Base-by-base conservation (phyloP, 1,284 basidiomycete genomes). In the Mycena sp. region DNA sequence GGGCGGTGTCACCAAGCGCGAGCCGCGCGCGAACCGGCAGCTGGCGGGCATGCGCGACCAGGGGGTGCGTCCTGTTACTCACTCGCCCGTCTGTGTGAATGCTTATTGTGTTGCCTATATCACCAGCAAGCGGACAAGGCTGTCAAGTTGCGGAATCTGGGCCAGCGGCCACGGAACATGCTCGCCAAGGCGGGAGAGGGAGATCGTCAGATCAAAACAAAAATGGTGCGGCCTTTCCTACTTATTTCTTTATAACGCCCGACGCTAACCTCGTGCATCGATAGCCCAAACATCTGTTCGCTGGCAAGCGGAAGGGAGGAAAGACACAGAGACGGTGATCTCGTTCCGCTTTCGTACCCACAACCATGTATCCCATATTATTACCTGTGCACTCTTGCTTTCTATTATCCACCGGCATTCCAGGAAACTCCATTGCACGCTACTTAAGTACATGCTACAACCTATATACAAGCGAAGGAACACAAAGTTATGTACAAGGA, bases 131-230 rank as follows among this genome's bases (percentile, higher is more conserved):
- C 84, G 32, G 82, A 87, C 66, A 92, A 90, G 76, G 93, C 95
- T 19, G 81, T 87, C 76, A 88, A 89, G 74, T 82, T 98, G 56
- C 91, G 93, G 65, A 91, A 93, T 71, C 85, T 96, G 63, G 90
- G 90, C 16, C 94, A 96, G 76, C 85, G 96, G 69, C 86, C 86
- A 65, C 91, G 94, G 65, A 96, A 96, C 76, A 88, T 89, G 82
- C 83, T 90, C 44, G 96, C 95, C 26, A 94, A 91, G 75, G 95
- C 95, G 44, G 93, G 93, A 67, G 96, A 98, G 82, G 84, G 87
- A 60, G 96, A 98, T 81, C 89, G 94, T 67, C 83, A 84, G 16
- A 94, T 94, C 80, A 85, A 82, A 73, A 83, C 82, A 68, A 93
- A 93, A 85, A 93, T 91, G 91, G 92, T 93, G 51, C 11, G 83